phyloP scores from a whole-genome alignment of 768 basidiomycete species.

The Pisolithus microcarpus region DNA sequence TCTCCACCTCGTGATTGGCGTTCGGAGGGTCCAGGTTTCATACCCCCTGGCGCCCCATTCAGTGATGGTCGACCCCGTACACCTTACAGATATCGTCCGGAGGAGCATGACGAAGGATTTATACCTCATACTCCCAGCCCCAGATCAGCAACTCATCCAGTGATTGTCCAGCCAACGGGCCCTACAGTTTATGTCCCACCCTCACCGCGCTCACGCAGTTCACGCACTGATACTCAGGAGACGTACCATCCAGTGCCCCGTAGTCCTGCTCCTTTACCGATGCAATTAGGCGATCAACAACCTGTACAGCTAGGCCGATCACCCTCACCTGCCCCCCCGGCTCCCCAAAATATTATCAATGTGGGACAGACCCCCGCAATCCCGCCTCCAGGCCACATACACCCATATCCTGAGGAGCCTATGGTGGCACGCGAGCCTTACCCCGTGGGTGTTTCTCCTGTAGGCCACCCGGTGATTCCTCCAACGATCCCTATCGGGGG shows the following conservation, averaged over 20 bases:
- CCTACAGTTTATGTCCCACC: background rate
- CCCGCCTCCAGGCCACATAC: slow-evolving; percentile 19
- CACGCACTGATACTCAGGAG: slow-evolving; percentile 20
- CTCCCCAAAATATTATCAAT: slow-evolving; percentile 12
- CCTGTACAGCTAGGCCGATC: slow-evolving; percentile 9
- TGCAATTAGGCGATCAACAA: background rate
- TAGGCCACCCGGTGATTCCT: background rate
- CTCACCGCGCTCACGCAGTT: slow-evolving; percentile 7
- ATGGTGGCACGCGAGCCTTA: background rate
- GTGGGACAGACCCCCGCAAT: background rate
- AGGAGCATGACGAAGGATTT: slow-evolving; percentile 13
- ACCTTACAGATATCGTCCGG: slow-evolving; percentile 3
- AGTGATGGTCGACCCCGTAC: slow-evolving; percentile 2
- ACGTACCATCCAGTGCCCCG: slow-evolving; percentile 12
- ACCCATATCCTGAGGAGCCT: background rate
- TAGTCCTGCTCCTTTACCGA: slow-evolving; percentile 10
- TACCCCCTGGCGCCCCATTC: slow-evolving; percentile 29
- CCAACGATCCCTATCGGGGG: background rate
- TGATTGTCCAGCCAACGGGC: background rate
- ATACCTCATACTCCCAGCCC: slow-evolving; percentile 10
- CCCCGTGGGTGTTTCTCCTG: background rate
- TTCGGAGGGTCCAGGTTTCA: slow-evolving; percentile 26
- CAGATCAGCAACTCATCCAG: background rate
- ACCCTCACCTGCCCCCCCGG: background rate
- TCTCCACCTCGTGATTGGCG: slow-evolving; percentile 8